Percentiles rank a stretch among this genome's conserved stretches.
Evolutionary conservation across 768 basidiomycete species (phyloP).

Genomic region (Tylopilus intermedius): DNA sequence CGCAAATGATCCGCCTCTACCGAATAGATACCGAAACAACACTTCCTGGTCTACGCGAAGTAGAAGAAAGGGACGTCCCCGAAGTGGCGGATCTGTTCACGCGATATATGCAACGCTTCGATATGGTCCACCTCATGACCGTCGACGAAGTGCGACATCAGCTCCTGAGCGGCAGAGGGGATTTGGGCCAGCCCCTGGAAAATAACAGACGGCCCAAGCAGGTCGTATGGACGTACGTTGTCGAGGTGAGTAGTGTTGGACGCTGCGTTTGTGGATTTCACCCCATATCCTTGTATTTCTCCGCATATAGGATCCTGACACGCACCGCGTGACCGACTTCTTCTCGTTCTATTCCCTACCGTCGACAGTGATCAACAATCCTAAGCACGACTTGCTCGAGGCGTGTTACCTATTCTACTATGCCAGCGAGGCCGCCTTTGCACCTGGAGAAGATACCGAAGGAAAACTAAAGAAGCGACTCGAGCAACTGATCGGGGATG

Average conservation of each 20-base stretch:
- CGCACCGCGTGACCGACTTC: slow-evolving; percentile 86
- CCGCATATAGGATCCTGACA: slow-evolving; percentile 62
- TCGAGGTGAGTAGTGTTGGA: slow-evolving; percentile 51
- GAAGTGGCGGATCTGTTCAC: slow-evolving; percentile 66
- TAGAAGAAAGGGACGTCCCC: slow-evolving; percentile 73
- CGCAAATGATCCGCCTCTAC: slow-evolving; percentile 79
- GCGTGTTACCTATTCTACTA: slow-evolving; percentile 97
- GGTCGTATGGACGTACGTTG: slow-evolving; percentile 94
- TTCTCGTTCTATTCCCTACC: slow-evolving; percentile 97
- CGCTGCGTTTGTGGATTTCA: no score
- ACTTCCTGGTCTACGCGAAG: slow-evolving; percentile 75
- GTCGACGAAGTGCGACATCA: slow-evolving; percentile 82
- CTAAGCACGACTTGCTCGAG: slow-evolving; percentile 70
- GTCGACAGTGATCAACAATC: slow-evolving; percentile 79
- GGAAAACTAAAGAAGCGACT: slow-evolving; percentile 65
- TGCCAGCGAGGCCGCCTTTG: slow-evolving; percentile 72
- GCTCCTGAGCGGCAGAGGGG: slow-evolving; percentile 78
- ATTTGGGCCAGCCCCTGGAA: slow-evolving; percentile 35
- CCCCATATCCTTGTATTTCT: no score
- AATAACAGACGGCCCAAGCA: slow-evolving; percentile 59
- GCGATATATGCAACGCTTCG: slow-evolving; percentile 81
- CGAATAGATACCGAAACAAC: slow-evolving; percentile 53
- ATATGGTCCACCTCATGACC: slow-evolving; percentile 69
- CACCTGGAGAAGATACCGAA: slow-evolving; percentile 55
- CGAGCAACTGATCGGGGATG: slow-evolving; percentile 68